Base-by-base conservation (phyloP, 2,329 filamentous ascomycete genomes). In the Sclerotinia minor region DNA sequence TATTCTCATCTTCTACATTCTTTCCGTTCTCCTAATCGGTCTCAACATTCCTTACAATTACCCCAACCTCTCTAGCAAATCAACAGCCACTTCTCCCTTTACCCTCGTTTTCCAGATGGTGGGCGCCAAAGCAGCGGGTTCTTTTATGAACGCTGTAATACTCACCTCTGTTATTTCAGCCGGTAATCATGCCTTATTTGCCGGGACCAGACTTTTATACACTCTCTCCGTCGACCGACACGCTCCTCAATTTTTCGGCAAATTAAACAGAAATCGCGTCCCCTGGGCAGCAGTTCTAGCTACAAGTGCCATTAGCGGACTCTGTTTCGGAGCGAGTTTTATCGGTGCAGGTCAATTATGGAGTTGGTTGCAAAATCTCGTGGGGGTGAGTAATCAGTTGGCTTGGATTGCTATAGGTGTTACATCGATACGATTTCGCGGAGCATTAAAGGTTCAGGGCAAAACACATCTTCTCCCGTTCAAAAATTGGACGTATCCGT, bases 361-460 rank as follows among this genome's bases (percentile, higher is more conserved):
- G 87, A 83, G 81, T 0, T 89, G 87, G 87, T 77, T 89, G 24
- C 87, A 89, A 74, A 89, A 89, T 68, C 83, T 90, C 57, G 86
- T 90, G 67, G 87, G 87, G 15, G 87, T 90, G 0, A 89, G 87
- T 0, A 89, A 89, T 75, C 87, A 89, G 77, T 78, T 90, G 5
- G 85, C 85, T 61, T 90, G 88, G 87, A 83, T 86, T 71, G 82
- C 85, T 67, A 90, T 90, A 68, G 84, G 86, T 8, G 80, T 89
- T 65, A 84, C 87, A 0, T 89, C 86, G 0, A 78, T 90, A n/a
- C 85, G 88, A 35, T 90, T 90, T 79, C 85, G 88, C 35, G 78
- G 80, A 4, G 88, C 81, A 5, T 78, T 90, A 65, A 79, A 80
- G 58, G 75, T 78, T 2, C 88, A 90, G 71, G 83, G 83, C n/a